phyloP scores from a whole-genome alignment of 768 basidiomycete genomes.

The Lactarius evosmus region DNA sequence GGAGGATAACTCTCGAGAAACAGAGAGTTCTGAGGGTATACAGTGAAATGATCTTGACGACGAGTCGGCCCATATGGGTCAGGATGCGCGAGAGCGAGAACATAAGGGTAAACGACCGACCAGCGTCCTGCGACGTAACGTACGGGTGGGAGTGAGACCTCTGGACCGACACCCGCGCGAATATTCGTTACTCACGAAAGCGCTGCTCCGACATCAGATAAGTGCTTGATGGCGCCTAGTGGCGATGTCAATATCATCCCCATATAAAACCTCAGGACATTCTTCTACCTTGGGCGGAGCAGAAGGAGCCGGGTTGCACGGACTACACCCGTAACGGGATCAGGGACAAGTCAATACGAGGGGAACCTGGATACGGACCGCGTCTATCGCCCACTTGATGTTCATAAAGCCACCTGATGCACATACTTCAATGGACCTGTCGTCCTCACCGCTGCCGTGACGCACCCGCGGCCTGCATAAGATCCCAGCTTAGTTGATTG shows the following conservation, averaged over 20 bases:
- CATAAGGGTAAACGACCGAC: neutral
- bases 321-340: neutral
- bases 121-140: neutral
- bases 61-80: neutral
- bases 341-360: neutral
- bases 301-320: neutral
- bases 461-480: slow-evolving; percentile 31
- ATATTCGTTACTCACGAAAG: neutral
- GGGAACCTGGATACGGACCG: slow-evolving; percentile 29
- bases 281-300: slow-evolving; percentile 6
- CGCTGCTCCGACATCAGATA: neutral
- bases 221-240: slow-evolving; percentile 3
- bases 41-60: slow-evolving; percentile 36
- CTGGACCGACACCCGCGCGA: neutral
- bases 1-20: slow-evolving; percentile 26
- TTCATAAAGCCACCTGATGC: slow-evolving; percentile 37
- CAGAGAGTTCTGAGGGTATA: slow-evolving; percentile 41
- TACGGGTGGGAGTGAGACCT: neutral
- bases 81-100: neutral
- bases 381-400: slow-evolving; percentile 35
- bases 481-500: slow-evolving; percentile 30
- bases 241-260: neutral
- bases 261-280: no score
- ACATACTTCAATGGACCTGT: neutral
- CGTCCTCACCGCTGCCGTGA: neutral